Evolutionary conservation across 768 basidiomycete species (phyloP).

Genomic region (Boletales sp.): DNA sequence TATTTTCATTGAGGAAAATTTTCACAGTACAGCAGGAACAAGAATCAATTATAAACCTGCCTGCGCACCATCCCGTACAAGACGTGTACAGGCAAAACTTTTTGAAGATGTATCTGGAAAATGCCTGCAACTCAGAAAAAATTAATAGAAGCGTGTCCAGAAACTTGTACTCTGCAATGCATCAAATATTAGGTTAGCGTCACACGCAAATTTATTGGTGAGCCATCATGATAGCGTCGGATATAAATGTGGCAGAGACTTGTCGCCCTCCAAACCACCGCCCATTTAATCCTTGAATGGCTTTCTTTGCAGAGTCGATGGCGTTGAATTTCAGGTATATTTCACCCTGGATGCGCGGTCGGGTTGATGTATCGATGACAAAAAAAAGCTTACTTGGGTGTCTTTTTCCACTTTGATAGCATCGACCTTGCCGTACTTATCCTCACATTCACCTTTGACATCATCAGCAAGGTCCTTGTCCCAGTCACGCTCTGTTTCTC

Average conservation of each 20-base stretch:
- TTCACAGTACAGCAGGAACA: conserved; percentile 26
- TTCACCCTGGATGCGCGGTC: conserved; percentile 65
- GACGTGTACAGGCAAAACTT: conserved; percentile 29
- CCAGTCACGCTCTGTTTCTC: conserved; percentile 96
- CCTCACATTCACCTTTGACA: conserved; percentile 90
- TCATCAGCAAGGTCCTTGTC: conserved; percentile 95
- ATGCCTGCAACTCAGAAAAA: conserved; percentile 30
- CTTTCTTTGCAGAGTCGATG: conserved; percentile 76
- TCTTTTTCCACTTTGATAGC: conserved; percentile 94
- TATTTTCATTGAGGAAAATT: conserved; percentile 33
- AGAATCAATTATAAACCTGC: conserved; percentile 37
- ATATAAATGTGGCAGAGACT: conserved; percentile 83
- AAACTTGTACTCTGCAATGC: conserved; percentile 27
- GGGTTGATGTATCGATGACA: background rate
- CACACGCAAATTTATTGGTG: conserved; percentile 53
- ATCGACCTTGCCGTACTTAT: conserved; percentile 83
- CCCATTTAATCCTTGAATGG: conserved; percentile 87
- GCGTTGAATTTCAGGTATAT: conserved; percentile 91
- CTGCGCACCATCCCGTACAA: conserved; percentile 32
- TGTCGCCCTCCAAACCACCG: conserved; percentile 96
- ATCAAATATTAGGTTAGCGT: conserved; percentile 25
- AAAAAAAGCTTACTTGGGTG: conserved; percentile 62
- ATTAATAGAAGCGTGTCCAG: conserved; percentile 25
- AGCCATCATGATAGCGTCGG: conserved; percentile 91
- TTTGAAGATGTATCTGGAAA: conserved; percentile 29